Evolutionary conservation across 176 grass and related monocot species (phyloP), one percentile per base, ranked within the genome.

Genomic region (Chloris gayana): DNA sequence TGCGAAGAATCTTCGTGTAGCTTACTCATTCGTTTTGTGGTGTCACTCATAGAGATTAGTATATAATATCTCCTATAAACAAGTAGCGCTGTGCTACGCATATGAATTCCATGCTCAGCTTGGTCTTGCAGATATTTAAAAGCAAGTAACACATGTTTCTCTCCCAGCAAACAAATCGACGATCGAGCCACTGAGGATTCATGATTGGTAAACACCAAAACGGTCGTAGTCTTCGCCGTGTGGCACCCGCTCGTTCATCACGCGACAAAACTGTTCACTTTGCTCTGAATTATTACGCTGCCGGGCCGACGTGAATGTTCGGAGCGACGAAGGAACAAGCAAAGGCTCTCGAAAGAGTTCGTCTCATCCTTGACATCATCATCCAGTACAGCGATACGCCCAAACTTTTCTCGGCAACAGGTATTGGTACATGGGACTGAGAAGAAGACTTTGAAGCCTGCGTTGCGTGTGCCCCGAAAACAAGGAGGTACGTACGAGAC

Each of bases 121-220:
- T 18, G 37, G 29, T 32, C 53, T 35, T 47, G 44, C 33, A n/a
- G n/a, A n/a, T n/a, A 30, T 29, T 2, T 46, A 22, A 47, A 74
- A 37, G 84, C 77, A 80, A 74, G 37, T 11, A 38, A 46, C 69
- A 29, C 76, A 80, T 47, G 58, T 76, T 24, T 38, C 31, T n/a
- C 30, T 37, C 7, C 11, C 22, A 37, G 44, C 4, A 41, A 75
- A n/a, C n/a, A n/a, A n/a, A n/a, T n/a, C n/a, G n/a, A 69, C 42
- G 7, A 53, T 15, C 9, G 46, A 8, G 8, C 54, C 30, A 44
- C 41, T 22, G 32, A n/a, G n/a, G n/a, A n/a, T n/a, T n/a, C n/a
- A 12, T 25, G 73, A 39, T 39, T 38, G 54, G 31, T 15, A 32
- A 57, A 58, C 54, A 24, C 22, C 51, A 53, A 53, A 53, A 53